Conservation (phyloP, 1,284 basidiomycete species). For the Leccinum pachyderme region DNA sequence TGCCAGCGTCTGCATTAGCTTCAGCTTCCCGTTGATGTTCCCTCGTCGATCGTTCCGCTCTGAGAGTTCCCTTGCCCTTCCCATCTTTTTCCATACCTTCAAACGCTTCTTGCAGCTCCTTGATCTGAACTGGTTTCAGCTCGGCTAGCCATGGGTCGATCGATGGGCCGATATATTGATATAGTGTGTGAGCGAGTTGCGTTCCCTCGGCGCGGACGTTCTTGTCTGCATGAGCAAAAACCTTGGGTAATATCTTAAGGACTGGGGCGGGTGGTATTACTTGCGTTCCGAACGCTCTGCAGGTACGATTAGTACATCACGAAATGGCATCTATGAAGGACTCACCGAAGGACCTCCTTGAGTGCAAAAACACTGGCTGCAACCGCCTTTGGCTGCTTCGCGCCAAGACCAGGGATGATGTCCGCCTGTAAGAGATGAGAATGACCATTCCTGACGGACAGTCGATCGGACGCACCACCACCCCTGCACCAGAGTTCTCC, state of each 20-base stretch:
- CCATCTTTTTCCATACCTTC: conserved; percentile 81
- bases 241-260: conserved; percentile 86
- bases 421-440: conserved; percentile 57
- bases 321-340: conserved; percentile 2
- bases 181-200: conserved; percentile 73
- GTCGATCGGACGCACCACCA: conserved; percentile 69
- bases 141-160: conserved; percentile 88
- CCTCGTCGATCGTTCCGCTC: conserved; percentile 79
- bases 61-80: conserved; percentile 78
- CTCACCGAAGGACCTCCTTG: conserved; percentile 69
- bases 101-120: conserved; percentile 92
- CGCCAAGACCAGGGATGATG: conserved; percentile 79
- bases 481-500: conserved; percentile 85
- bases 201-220: conserved; percentile 92
- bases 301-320: neutral
- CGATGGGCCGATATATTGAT: conserved; percentile 87
- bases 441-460: conserved; percentile 17
- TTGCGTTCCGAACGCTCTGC: conserved; percentile 81
- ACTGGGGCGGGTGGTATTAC: conserved; percentile 76
- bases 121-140: conserved; percentile 97
- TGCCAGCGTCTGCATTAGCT: conserved; percentile 44
- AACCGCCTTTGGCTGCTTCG: conserved; percentile 96
- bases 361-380: conserved; percentile 79
- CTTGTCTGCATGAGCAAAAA: conserved; percentile 96
- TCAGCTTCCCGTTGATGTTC: conserved; percentile 76